phyloP scores from a whole-genome alignment of 257 asterid species.

The Leonotis leonurus region DNA sequence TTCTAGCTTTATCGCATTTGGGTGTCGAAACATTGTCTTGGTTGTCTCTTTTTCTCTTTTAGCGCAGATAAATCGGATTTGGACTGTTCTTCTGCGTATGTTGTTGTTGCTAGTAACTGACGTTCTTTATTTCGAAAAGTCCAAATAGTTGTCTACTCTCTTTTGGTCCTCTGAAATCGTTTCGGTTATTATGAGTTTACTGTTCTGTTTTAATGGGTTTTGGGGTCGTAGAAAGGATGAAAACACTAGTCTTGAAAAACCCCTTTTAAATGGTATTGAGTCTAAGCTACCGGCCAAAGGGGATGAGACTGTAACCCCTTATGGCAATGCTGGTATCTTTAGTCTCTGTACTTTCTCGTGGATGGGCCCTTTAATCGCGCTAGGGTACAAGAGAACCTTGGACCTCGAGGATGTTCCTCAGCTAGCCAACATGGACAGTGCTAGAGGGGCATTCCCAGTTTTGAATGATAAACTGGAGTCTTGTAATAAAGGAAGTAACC shows the following conservation, averaged over 20 bases:
- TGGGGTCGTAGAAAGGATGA: conserved; percentile 26
- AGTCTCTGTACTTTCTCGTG: conserved; percentile 70
- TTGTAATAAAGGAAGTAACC: conserved; percentile 22
- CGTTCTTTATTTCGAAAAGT: conserved; percentile 34
- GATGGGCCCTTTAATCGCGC: conserved; percentile 59
- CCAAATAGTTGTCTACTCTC: conserved; percentile 24
- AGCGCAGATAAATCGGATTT: too few species aligned
- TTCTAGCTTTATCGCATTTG: conserved; percentile 47
- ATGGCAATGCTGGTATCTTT: conserved; percentile 42
- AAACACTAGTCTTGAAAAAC: conserved; percentile 39
- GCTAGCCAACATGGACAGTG: conserved; percentile 45
- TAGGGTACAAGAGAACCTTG: conserved; percentile 53
- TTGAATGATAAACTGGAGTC: conserved; percentile 43
- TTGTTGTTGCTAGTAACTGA: conserved; percentile 60
- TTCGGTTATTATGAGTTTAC: conserved; percentile 36
- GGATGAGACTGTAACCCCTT: conserved; percentile 77
- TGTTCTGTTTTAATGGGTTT: conserved; percentile 46
- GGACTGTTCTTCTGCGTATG: conserved; percentile 54
- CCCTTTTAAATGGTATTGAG: conserved; percentile 41
- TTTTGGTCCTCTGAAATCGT: conserved; percentile 65
- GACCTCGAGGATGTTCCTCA: conserved; percentile 95
- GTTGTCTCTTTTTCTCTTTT: conserved; percentile 40
- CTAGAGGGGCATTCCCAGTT: conserved; percentile 49
- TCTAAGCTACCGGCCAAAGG: conserved; percentile 28
- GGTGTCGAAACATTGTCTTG: conserved; percentile 47